Evolutionary conservation across 371 early-diverging fungal genomes (phyloP).

Genomic region (Circinella umbellata): DNA sequence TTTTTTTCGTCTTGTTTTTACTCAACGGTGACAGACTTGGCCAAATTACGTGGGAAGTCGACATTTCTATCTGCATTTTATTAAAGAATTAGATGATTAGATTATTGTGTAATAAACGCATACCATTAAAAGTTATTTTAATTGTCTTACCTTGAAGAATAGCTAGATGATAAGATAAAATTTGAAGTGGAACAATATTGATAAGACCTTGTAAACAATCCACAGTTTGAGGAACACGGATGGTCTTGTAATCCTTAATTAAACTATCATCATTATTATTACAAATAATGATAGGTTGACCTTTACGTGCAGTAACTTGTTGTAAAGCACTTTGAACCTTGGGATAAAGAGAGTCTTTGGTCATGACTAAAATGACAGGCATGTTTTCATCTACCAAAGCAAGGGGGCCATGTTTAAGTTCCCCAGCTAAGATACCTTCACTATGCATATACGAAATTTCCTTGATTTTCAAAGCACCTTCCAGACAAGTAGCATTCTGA

Average conservation of each 20-base stretch:
- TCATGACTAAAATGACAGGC: slow-evolving; percentile 77
- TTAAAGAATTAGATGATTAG: no score
- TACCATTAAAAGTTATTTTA: no score
- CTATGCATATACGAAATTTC: slow-evolving; percentile 98
- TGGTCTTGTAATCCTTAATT: slow-evolving; percentile 66
- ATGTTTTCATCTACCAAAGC: slow-evolving; percentile 98
- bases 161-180: slow-evolving; percentile 97
- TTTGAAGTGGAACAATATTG: slow-evolving; percentile 95
- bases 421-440: slow-evolving; percentile 98
- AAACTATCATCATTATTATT: slow-evolving; percentile 79
- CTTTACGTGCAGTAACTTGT: slow-evolving; percentile 96
- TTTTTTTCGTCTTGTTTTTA: slow-evolving; percentile 32
- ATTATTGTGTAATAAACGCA: no score
- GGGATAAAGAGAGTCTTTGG: slow-evolving; percentile 37
- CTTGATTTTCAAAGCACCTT: slow-evolving; percentile 99
- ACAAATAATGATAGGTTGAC: slow-evolving; percentile 96
- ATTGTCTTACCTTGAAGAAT: slow-evolving; percentile 64
- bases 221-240: slow-evolving; percentile 91
- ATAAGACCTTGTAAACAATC: slow-evolving; percentile 86
- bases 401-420: slow-evolving; percentile 99
- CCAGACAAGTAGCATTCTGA: slow-evolving; percentile 97
- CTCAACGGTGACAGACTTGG: slow-evolving; percentile 88
- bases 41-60: slow-evolving; percentile 98
- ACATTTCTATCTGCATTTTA: slow-evolving; percentile 78
- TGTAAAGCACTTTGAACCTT: slow-evolving; percentile 95